phyloP scores from a whole-genome alignment of 2,329 filamentous ascomycete genomes.

The Stemphylium lycopersici region DNA sequence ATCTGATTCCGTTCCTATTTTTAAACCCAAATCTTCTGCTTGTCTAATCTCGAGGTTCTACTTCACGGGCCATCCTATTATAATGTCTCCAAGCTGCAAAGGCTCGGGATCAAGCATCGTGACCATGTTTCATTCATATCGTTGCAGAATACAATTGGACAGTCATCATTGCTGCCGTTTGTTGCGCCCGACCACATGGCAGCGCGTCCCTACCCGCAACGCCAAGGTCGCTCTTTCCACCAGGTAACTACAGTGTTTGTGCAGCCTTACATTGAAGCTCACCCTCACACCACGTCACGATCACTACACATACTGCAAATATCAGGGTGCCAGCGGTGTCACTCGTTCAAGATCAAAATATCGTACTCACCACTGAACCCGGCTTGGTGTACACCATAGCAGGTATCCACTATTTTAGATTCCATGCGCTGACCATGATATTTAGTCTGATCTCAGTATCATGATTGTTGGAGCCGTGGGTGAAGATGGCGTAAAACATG shows the following conservation, averaged over 20 bases:
- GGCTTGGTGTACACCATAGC: neutral
- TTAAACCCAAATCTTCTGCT: too few relatives aligned
- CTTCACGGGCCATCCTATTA: neutral
- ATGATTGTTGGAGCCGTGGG: slow-evolving; percentile 12
- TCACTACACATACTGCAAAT: neutral
- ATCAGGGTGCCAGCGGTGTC: slow-evolving; percentile 8
- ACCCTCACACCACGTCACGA: too few relatives aligned
- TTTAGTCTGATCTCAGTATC: slow-evolving; percentile 13
- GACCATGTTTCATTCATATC: neutral
- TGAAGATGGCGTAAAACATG: slow-evolving; percentile 12
- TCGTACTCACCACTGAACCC: slow-evolving; percentile 8
- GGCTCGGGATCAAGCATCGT: too few relatives aligned
- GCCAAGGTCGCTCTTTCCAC: slow-evolving; percentile 10
- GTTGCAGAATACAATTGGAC: neutral
- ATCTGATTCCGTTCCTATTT: too few relatives aligned
- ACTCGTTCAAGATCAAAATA: slow-evolving; percentile 14
- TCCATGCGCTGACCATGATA: neutral
- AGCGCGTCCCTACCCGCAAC: slow-evolving; percentile 9
- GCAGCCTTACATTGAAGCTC: neutral
- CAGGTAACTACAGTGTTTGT: neutral
- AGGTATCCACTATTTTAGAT: too few relatives aligned
- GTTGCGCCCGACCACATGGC: neutral
- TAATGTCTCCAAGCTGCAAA: neutral
- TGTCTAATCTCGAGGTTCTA: too few relatives aligned
- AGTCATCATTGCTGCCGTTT: neutral